Evolutionary conservation across 1,284 basidiomycete species (phyloP).

Genomic region (Athelia sp.): DNA sequence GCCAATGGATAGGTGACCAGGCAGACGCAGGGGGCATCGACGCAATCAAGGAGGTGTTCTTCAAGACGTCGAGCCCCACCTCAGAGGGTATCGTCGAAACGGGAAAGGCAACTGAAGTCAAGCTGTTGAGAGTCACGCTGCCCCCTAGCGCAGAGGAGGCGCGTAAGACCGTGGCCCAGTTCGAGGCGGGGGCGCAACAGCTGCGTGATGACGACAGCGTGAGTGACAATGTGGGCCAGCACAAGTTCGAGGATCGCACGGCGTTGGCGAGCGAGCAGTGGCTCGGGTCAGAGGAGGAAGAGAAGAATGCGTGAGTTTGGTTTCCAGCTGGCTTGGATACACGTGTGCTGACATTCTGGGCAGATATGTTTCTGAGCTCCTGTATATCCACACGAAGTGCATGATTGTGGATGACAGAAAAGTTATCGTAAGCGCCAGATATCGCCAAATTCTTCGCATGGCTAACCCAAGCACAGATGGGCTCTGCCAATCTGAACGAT

Average conservation of each 20-base stretch:
- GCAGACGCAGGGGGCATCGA: slow-evolving; percentile 28
- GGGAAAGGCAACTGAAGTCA: slow-evolving; percentile 44
- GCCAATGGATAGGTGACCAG: slow-evolving; percentile 67
- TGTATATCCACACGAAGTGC: slow-evolving; percentile 79
- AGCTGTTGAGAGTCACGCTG: slow-evolving; percentile 59
- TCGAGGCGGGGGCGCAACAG: slow-evolving; percentile 56
- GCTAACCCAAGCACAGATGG: slow-evolving; percentile 48
- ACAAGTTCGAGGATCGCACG: slow-evolving; percentile 62
- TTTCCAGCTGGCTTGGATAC: slow-evolving; percentile 3
- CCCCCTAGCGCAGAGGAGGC: slow-evolving; percentile 67
- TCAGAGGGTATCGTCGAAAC: slow-evolving; percentile 33
- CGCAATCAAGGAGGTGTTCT: slow-evolving; percentile 41
- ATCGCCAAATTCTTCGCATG: slow-evolving; percentile 1
- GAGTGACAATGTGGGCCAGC: slow-evolving; percentile 74
- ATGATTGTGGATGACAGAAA: slow-evolving; percentile 92
- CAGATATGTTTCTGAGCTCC: slow-evolving; percentile 77
- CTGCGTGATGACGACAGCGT: slow-evolving; percentile 57
- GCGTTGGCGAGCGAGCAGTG: slow-evolving; percentile 69
- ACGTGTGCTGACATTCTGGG: slow-evolving; percentile 6
- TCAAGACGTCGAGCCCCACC: slow-evolving; percentile 45
- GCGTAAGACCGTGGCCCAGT: slow-evolving; percentile 53
- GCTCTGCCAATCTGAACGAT: slow-evolving; percentile 88
- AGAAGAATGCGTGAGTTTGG: slow-evolving; percentile 62
- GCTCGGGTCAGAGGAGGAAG: slow-evolving; percentile 79
- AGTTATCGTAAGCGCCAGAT: slow-evolving; percentile 62